phyloP scores from a whole-genome alignment of 2,329 filamentous ascomycete species.

The Bipolaris bicolor region DNA sequence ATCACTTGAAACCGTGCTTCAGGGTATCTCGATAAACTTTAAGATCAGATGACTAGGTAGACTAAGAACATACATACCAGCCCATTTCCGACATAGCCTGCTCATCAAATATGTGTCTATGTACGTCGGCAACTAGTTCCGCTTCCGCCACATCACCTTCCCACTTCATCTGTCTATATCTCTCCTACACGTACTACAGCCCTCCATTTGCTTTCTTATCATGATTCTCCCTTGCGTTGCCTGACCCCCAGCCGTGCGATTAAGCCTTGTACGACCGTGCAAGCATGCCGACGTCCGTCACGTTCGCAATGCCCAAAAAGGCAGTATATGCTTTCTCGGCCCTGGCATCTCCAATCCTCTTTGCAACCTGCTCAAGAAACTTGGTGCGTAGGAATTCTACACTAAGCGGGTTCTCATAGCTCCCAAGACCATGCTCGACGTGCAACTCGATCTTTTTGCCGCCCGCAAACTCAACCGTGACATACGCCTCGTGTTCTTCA shows the following conservation, averaged over 20 bases:
- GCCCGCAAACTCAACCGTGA: constrained; percentile 49
- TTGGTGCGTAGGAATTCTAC: constrained; percentile 56
- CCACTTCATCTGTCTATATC: too few relatives aligned
- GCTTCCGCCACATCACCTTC: too few relatives aligned
- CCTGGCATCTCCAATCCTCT: constrained; percentile 50
- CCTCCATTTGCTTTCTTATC: too few relatives aligned
- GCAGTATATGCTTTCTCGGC: constrained; percentile 39
- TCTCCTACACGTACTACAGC: too few relatives aligned
- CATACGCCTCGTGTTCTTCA: constrained; percentile 52
- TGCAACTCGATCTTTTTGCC: constrained; percentile 52
- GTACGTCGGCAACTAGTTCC: too few relatives aligned
- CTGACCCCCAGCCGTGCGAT: background rate
- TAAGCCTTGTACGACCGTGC: background rate
- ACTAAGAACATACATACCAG: too few relatives aligned
- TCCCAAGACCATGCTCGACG: constrained; percentile 59
- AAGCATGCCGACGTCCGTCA: constrained; percentile 15
- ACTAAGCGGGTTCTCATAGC: constrained; percentile 56
- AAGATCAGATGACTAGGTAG: too few relatives aligned
- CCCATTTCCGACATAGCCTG: too few relatives aligned
- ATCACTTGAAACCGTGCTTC: too few relatives aligned
- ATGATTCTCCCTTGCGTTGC: too few relatives aligned
- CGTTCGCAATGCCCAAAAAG: constrained; percentile 15
- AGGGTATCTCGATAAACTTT: too few relatives aligned
- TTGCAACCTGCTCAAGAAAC: constrained; percentile 56
- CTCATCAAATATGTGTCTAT: too few relatives aligned